A percentile compares a stretch with the other conserved stretches of the same genome.
Evolutionary conservation across 2,329 filamentous ascomycete genomes (phyloP).

Genomic region (Didymella segeticola): DNA sequence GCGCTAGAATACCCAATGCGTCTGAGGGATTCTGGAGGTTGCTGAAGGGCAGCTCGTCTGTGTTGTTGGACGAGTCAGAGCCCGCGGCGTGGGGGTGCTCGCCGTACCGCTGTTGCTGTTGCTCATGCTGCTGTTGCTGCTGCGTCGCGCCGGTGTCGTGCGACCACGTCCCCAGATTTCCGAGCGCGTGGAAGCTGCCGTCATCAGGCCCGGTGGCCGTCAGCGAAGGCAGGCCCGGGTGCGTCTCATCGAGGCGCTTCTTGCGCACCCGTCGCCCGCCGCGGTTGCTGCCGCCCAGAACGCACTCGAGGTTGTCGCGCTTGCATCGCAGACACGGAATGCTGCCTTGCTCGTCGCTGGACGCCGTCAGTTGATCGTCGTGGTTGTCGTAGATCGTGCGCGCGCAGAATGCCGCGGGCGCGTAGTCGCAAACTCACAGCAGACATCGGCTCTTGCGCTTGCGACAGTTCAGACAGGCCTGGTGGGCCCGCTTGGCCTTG

Average conservation of each 20-base stretch:
- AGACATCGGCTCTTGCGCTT: conserved; percentile 50
- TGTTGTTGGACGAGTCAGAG: conserved; percentile 41
- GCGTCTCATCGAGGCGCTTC: conserved; percentile 44
- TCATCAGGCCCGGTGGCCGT: conserved; percentile 41
- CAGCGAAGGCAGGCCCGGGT: conserved; percentile 32
- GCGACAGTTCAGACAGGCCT: conserved; percentile 45
- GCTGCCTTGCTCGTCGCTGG: conserved; percentile 56
- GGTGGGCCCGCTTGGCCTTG: conserved; percentile 33
- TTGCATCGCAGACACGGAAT: conserved; percentile 65
- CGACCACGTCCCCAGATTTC: conserved; percentile 48
- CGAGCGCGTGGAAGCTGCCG: conserved; percentile 44
- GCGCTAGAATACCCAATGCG: conserved; percentile 56
- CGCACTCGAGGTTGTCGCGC: conserved; percentile 64
- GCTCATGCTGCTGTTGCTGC: conserved; percentile 26
- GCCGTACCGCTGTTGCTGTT: conserved; percentile 24
- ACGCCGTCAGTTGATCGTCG: conserved; percentile 2
- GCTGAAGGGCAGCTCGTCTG: conserved; percentile 48
- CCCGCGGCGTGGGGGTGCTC: conserved; percentile 34
- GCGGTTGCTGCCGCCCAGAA: conserved; percentile 65
- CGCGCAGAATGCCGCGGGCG: conserved; percentile 2
- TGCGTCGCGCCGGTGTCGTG: conserved; percentile 26
- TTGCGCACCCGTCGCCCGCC: conserved; percentile 65
- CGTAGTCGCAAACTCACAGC: conserved; percentile 42
- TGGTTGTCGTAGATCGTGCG: too few relatives aligned
- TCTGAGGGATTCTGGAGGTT: conserved; percentile 59